These are phyloP conservation scores for Botryosphaeria agaves DNA, from an alignment of 2,329 filamentous ascomycete species.

Conservation along the genomic window DNA sequence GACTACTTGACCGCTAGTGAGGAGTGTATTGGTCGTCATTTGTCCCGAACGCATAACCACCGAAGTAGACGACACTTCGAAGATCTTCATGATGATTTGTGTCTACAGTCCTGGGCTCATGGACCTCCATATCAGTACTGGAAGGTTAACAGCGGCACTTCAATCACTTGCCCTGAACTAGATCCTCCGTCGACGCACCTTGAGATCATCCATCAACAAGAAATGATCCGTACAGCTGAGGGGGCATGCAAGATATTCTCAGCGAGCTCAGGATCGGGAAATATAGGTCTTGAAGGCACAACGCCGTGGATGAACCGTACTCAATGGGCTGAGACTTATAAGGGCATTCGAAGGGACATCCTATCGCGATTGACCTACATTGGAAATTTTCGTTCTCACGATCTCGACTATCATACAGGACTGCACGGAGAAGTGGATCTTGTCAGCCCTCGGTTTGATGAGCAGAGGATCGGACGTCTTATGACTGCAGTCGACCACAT, in stretches of 20 bases:
- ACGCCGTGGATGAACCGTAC: background rate
- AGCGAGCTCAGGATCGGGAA: background rate
- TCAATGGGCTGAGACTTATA: background rate
- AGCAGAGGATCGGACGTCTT: background rate
- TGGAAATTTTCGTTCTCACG: background rate
- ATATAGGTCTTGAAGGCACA: background rate
- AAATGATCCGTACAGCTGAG: background rate
- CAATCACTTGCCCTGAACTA: background rate
- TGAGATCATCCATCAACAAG: background rate
- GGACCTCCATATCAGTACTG: background rate
- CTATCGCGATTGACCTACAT: background rate
- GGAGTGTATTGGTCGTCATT: background rate
- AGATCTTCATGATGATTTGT: background rate
- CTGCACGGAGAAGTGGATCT: background rate
- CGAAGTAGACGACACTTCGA: background rate
- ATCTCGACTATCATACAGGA: background rate
- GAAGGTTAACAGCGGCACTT: background rate
- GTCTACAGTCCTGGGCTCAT: background rate
- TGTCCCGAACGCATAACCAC: background rate
- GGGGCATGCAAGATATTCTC: background rate
- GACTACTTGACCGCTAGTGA: background rate
- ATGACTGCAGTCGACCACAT: background rate
- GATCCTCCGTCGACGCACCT: background rate
- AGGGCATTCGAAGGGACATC: background rate
- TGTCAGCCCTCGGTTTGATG: background rate